Percentiles rank a stretch among this genome's conserved stretches.
Evolutionary conservation across 2,329 filamentous ascomycete genomes (phyloP).

Genomic region (Scedosporium apiospermum): DNA sequence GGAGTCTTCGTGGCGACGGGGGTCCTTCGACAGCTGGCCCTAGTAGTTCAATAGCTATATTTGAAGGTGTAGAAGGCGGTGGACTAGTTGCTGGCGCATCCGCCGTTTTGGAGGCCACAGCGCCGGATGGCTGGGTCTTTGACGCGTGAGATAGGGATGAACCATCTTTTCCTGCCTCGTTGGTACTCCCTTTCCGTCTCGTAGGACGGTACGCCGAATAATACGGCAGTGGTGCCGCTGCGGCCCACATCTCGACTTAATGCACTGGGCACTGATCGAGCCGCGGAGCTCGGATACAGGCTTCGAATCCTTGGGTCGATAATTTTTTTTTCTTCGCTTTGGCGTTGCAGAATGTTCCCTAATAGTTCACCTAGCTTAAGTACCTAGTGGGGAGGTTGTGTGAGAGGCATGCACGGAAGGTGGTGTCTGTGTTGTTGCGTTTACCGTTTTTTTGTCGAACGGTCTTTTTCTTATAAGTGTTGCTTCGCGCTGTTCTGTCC

Average conservation of each 20-base stretch:
- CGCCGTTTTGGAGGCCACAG: background rate
- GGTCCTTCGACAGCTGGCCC: conserved; percentile 51
- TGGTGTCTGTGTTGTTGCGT: conserved; percentile 5
- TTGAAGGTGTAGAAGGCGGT: background rate
- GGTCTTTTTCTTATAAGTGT: background rate
- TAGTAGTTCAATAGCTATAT: conserved; percentile 31
- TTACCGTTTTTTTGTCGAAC: background rate
- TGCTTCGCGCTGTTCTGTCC: conserved; percentile 3
- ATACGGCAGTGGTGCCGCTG: conserved; percentile 13
- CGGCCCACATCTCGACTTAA: conserved; percentile 12
- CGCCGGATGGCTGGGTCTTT: conserved; percentile 1
- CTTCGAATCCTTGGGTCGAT: conserved; percentile 1
- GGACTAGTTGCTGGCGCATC: background rate
- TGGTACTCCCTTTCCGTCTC: background rate
- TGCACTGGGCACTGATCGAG: conserved; percentile 12
- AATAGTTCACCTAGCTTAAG: background rate
- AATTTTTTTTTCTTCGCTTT: background rate
- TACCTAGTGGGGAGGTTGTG: background rate
- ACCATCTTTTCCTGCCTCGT: conserved; percentile 8
- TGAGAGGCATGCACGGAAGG: conserved; percentile 5
- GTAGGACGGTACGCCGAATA: conserved; percentile 12
- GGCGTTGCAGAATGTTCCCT: background rate
- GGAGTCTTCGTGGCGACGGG: conserved; percentile 49
- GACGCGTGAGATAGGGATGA: conserved; percentile 4
- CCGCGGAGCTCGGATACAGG: conserved; percentile 10